phyloP scores from a whole-genome alignment of 2,329 filamentous ascomycete species.

The Ophioceras dolichostomum region DNA sequence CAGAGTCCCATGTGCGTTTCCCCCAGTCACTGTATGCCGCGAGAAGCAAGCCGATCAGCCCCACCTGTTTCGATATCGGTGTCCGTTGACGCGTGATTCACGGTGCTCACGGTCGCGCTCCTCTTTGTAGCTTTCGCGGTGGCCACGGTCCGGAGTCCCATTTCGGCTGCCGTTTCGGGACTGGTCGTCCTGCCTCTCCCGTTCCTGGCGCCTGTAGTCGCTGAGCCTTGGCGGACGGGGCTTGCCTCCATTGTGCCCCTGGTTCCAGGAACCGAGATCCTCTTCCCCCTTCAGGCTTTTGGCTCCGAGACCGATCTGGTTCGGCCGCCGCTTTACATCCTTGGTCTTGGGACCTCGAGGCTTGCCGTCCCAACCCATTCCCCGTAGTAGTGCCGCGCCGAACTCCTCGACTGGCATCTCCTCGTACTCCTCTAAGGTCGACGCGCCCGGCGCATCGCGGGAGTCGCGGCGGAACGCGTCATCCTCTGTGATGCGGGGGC shows the following conservation, averaged over 20 bases:
- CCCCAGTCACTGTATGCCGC: no score
- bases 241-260: slow-evolving; percentile 5
- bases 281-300: slow-evolving; percentile 12
- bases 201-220: slow-evolving; percentile 12
- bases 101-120: slow-evolving; percentile 8
- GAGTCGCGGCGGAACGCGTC: slow-evolving; percentile 62
- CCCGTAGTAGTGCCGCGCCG: slow-evolving; percentile 75
- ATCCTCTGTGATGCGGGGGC: slow-evolving; percentile 41
- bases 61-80: no score
- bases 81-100: slow-evolving; percentile 3
- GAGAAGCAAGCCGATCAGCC: no score
- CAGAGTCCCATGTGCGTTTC: no score
- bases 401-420: slow-evolving; percentile 91
- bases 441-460: slow-evolving; percentile 57
- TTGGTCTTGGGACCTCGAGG: slow-evolving; percentile 46
- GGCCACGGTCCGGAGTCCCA: slow-evolving; percentile 6
- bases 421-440: slow-evolving; percentile 74
- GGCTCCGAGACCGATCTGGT: slow-evolving; percentile 73
- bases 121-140: slow-evolving; percentile 10
- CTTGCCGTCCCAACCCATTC: slow-evolving; percentile 88
- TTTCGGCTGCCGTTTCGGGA: neutral
- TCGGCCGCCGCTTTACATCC: slow-evolving; percentile 58
- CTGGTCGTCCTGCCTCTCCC: slow-evolving; percentile 9
- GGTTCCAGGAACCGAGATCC: slow-evolving; percentile 12
- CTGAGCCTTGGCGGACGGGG: slow-evolving; percentile 9